Conservation (phyloP, 345 rosid genomes). For the Pistacia integerrima region DNA sequence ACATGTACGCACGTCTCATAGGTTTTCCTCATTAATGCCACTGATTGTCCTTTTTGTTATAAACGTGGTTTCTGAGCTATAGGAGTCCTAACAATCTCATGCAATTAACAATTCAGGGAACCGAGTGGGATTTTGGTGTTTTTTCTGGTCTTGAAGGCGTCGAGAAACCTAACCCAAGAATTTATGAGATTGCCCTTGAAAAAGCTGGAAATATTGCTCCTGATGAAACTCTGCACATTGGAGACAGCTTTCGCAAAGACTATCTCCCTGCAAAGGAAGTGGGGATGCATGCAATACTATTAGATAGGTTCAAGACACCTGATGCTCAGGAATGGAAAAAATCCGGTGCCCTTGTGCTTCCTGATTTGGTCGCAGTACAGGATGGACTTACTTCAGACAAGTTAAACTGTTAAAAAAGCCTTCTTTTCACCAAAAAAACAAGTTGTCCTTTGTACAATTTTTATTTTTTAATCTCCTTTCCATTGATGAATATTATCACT, state of each 20-base stretch:
- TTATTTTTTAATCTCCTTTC: neutral
- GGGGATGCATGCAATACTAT: conserved; percentile 85
- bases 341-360: conserved; percentile 80
- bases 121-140: conserved; percentile 97
- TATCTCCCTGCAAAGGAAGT: conserved; percentile 77
- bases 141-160: conserved; percentile 92
- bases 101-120: conserved; percentile 45
- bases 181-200: conserved; percentile 70
- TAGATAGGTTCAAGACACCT: conserved; percentile 87
- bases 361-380: conserved; percentile 71
- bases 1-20: neutral
- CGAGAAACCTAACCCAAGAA: conserved; percentile 88
- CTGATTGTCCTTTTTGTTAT: neutral
- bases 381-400: conserved; percentile 56
- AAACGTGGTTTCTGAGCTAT: neutral
- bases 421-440: neutral
- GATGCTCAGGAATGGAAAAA: conserved; percentile 82
- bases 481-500: conserved; percentile 3
- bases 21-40: neutral
- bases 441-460: neutral
- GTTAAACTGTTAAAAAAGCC: conserved; percentile 24
- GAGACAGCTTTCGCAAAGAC: conserved; percentile 94
- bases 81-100: neutral
- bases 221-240: conserved; percentile 72
- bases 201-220: conserved; percentile 81